Evolutionary conservation across 2,329 filamentous ascomycete species (phyloP).

Genomic region (Arthrobotrys pseudoclavata): DNA sequence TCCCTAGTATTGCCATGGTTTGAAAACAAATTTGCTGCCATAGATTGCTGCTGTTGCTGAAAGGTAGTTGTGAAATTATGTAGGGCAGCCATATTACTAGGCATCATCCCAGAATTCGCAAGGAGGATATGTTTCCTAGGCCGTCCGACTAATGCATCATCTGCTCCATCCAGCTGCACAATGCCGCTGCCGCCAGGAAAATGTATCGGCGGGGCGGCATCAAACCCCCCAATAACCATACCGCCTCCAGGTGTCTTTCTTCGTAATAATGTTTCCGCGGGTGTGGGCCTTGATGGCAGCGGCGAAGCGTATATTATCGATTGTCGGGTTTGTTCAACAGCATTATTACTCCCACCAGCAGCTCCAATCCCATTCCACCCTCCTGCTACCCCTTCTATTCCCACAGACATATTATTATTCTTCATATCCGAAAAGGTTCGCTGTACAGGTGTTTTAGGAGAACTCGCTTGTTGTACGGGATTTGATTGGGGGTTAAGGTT

Average conservation of each 20-base stretch:
- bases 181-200: slow-evolving; percentile 49
- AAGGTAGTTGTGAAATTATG: slow-evolving; percentile 21
- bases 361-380: slow-evolving; percentile 40
- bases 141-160: slow-evolving; percentile 33
- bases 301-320: slow-evolving; percentile 58
- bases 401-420: slow-evolving; percentile 33
- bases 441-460: slow-evolving; percentile 58
- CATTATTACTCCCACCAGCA: neutral
- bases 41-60: slow-evolving; percentile 37
- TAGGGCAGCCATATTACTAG: slow-evolving; percentile 19
- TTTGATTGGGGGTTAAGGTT: slow-evolving; percentile 35
- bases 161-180: slow-evolving; percentile 40
- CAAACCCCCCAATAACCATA: slow-evolving; percentile 58
- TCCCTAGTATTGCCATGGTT: slow-evolving; percentile 18
- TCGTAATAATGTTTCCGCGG: slow-evolving; percentile 53
- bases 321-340: slow-evolving; percentile 27
- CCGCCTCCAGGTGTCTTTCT: slow-evolving; percentile 58
- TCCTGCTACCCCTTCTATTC: slow-evolving; percentile 3
- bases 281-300: slow-evolving; percentile 48
- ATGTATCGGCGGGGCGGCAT: slow-evolving; percentile 55
- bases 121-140: slow-evolving; percentile 59
- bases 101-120: slow-evolving; percentile 39
- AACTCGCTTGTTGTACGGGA: slow-evolving; percentile 29
- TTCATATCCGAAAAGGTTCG: slow-evolving; percentile 56
- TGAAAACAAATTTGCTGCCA: slow-evolving; percentile 28